Conservation (phyloP, 2,329 filamentous ascomycete genomes). For the Colletotrichum magnum region DNA sequence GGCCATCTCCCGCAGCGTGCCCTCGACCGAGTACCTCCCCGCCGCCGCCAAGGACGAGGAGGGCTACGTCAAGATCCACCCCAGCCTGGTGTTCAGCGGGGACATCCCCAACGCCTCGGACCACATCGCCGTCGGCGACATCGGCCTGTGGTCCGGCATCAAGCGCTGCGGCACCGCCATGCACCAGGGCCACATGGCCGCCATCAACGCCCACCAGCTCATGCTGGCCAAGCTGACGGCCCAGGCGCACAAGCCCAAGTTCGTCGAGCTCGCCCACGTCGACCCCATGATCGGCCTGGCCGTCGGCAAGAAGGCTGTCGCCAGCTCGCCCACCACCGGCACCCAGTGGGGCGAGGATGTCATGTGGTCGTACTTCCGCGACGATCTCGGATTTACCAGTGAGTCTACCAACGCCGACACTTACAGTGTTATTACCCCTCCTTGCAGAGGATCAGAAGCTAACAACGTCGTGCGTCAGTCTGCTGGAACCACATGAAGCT, state of each 20-base stretch:
- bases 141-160: slow-evolving; percentile 81
- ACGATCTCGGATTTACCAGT: slow-evolving; percentile 77
- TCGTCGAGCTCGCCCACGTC: slow-evolving; percentile 65
- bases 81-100: slow-evolving; percentile 68
- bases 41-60: slow-evolving; percentile 70
- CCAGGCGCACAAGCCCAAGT: slow-evolving; percentile 55
- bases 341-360: slow-evolving; percentile 74
- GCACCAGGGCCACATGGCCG: slow-evolving; percentile 78
- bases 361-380: slow-evolving; percentile 74
- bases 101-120: slow-evolving; percentile 68
- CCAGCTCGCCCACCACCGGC: slow-evolving; percentile 71
- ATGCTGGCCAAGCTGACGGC: slow-evolving; percentile 62
- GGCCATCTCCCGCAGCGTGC: slow-evolving; percentile 74
- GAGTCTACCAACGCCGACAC: slow-evolving; percentile 50
- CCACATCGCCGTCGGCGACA: slow-evolving; percentile 81
- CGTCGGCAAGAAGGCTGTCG: slow-evolving; percentile 77
- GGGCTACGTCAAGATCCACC: slow-evolving; percentile 74
- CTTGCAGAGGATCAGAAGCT: slow-evolving; percentile 23
- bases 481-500: slow-evolving; percentile 70
- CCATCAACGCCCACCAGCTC: slow-evolving; percentile 76
- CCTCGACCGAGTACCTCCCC: slow-evolving; percentile 76
- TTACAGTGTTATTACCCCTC: too few relatives aligned
- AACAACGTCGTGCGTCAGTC: slow-evolving; percentile 55
- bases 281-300: slow-evolving; percentile 79
- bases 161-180: slow-evolving; percentile 85